Percentiles rank a stretch among this genome's conserved stretches.
Conservation (phyloP, 2,329 filamentous ascomycete genomes). For the Fusarium avenaceum region DNA sequence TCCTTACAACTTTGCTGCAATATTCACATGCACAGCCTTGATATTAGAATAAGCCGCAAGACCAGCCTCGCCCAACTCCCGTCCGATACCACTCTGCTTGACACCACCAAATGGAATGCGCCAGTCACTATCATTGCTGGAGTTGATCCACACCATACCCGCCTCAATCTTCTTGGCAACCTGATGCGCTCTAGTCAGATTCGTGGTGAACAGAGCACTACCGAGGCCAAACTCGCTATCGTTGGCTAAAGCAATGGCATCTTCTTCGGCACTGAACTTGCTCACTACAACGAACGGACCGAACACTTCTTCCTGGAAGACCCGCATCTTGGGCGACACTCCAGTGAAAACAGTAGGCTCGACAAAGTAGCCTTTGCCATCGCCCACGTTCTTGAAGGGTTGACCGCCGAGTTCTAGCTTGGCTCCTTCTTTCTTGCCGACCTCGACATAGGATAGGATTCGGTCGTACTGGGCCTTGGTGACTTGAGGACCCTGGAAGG, state of each 20-base stretch:
- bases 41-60: slow-evolving; percentile 60
- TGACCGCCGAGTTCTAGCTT: slow-evolving; percentile 73
- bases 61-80: slow-evolving; percentile 62
- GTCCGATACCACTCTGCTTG: slow-evolving; percentile 64
- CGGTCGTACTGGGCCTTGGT: slow-evolving; percentile 78
- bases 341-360: slow-evolving; percentile 62
- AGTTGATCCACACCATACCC: slow-evolving; percentile 69
- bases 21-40: slow-evolving; percentile 62
- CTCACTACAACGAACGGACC: slow-evolving; percentile 60
- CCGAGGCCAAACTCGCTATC: slow-evolving; percentile 73
- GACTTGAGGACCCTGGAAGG: slow-evolving; percentile 82
- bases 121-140: slow-evolving; percentile 60
- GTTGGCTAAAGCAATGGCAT: slow-evolving; percentile 60
- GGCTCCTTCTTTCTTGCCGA: slow-evolving; percentile 78
- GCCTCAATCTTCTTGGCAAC: slow-evolving; percentile 70
- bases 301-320: slow-evolving; percentile 63
- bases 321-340: slow-evolving; percentile 58
- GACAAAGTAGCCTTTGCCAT: slow-evolving; percentile 62
- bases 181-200: slow-evolving; percentile 64
- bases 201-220: slow-evolving; percentile 71
- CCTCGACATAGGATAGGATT: slow-evolving; percentile 77
- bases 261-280: slow-evolving; percentile 59
- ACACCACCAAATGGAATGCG: slow-evolving; percentile 62
- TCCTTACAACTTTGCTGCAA: slow-evolving; percentile 47
- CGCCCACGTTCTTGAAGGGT: slow-evolving; percentile 48